A percentile compares a stretch with the other conserved stretches of the same genome.
Evolutionary conservation across 2,329 filamentous ascomycete species (phyloP).

Genomic region (Colletotrichum ledebouriae): DNA sequence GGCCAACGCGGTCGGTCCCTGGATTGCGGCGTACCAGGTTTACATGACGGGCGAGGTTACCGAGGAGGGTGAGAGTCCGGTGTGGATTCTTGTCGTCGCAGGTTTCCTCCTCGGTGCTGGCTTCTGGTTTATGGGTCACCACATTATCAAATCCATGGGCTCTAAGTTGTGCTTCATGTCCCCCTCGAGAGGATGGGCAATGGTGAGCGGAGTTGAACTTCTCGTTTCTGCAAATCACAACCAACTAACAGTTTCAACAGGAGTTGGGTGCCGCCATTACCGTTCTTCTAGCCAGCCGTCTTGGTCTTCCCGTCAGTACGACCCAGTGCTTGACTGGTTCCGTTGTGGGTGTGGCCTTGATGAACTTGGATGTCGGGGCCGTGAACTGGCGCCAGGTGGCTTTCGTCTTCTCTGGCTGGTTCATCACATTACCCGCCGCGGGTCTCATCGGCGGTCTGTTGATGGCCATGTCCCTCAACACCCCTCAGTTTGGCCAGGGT

Average conservation of each 20-base stretch:
- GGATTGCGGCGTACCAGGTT: conserved; percentile 53
- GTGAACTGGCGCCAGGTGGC: conserved; percentile 48
- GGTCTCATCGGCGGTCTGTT: conserved; percentile 46
- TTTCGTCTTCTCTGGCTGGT: conserved; percentile 48
- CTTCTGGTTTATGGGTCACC: conserved; percentile 57
- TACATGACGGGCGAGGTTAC: conserved; percentile 50
- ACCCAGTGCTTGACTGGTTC: conserved; percentile 48
- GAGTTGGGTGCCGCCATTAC: conserved; percentile 57
- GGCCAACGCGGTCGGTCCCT: conserved; percentile 58
- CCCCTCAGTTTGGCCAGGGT: conserved; percentile 42
- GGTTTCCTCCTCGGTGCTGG: conserved; percentile 55
- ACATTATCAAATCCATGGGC: conserved; percentile 56
- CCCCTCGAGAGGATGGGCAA: conserved; percentile 49
- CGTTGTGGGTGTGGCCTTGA: conserved; percentile 46
- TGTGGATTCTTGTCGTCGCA: conserved; percentile 55
- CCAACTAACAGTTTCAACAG: conserved; percentile 41
- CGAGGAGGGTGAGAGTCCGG: conserved; percentile 50
- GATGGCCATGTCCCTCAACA: conserved; percentile 47
- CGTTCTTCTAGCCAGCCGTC: conserved; percentile 45
- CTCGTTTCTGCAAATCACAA: too few relatives aligned
- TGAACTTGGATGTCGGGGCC: conserved; percentile 45
- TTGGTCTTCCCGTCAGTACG: conserved; percentile 47
- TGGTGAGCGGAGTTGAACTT: too few relatives aligned
- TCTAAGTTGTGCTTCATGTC: conserved; percentile 57
- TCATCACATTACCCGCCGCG: conserved; percentile 45